These are phyloP conservation scores for Picea sitchensis DNA, from an alignment of 75 land plant genomes.

Conservation along the genomic window DNA sequence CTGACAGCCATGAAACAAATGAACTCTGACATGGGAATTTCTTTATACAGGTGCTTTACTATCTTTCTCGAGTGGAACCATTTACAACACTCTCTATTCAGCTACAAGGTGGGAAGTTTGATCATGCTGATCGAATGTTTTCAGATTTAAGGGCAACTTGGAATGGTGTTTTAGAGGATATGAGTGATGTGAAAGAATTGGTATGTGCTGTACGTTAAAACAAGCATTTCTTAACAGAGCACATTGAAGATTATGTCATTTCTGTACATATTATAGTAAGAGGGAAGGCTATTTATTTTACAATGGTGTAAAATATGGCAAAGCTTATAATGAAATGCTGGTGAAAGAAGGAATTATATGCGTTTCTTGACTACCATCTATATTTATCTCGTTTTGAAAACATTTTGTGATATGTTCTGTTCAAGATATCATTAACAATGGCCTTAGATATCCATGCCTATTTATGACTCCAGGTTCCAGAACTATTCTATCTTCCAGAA, in stretches of 20 bases:
- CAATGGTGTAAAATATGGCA: too few relatives aligned
- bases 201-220: conserved; percentile 24
- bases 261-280: too few relatives aligned
- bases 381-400: not conserved
- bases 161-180: conserved; percentile 95
- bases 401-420: not conserved
- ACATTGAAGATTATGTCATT: not conserved
- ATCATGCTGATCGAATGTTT: conserved; percentile 97
- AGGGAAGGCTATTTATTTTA: too few relatives aligned
- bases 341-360: not conserved
- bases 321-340: not conserved
- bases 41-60: conserved; percentile 82
- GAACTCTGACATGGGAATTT: not conserved
- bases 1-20: not conserved
- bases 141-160: conserved; percentile 86
- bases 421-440: not conserved
- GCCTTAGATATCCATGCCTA: not conserved
- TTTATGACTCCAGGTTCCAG: conserved; percentile 73
- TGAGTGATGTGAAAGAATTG: conserved; percentile 99
- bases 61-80: conserved; percentile 86
- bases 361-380: not conserved
- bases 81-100: conserved; percentile 91
- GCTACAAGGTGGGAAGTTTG: conserved; percentile 93
- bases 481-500: conserved; percentile 95
- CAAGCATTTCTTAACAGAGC: not conserved